phyloP scores from a whole-genome alignment of 202 grass and related monocot species.

The Setaria italica region DNA sequence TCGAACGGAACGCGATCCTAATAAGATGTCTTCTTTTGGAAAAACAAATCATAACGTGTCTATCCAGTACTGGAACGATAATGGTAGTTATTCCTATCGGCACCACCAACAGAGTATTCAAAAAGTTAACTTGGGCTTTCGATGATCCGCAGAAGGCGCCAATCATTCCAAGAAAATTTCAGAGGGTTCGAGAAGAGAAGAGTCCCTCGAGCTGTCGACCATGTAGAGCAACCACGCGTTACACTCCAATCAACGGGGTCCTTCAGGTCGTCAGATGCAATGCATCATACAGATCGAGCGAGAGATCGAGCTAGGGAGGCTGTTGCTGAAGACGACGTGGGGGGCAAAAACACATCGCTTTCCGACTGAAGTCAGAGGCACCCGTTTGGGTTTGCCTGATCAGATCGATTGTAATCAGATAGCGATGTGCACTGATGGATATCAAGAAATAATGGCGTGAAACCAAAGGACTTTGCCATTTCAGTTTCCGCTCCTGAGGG shows the following conservation, averaged over 20 bases:
- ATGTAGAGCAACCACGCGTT: slow-evolving; percentile 24
- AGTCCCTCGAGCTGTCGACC: not conserved
- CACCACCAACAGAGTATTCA: not conserved
- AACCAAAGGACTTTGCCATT: not conserved
- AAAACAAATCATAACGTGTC: not conserved
- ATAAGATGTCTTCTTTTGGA: slow-evolving; percentile 3
- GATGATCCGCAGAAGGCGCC: not conserved
- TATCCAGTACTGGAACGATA: slow-evolving; percentile 17
- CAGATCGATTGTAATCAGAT: slow-evolving; percentile 4
- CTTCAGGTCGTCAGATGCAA: not conserved
- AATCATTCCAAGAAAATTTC: not conserved
- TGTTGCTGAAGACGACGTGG: not conserved
- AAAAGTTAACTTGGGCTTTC: not conserved
- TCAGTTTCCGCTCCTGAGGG: not conserved
- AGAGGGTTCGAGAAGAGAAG: slow-evolving; percentile 31
- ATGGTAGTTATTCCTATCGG: slow-evolving; percentile 13
- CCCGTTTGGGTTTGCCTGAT: not conserved
- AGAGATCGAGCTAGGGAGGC: not conserved
- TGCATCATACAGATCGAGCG: not conserved
- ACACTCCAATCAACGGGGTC: not conserved
- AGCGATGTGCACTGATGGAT: not conserved
- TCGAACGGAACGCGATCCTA: not conserved
- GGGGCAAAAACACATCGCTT: not conserved
- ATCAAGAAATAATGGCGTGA: not conserved
- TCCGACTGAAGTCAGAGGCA: slow-evolving; percentile 17